Percentiles rank a stretch among this genome's conserved stretches.
These are phyloP conservation scores for Bonia amplexicaulis DNA, from an alignment of 176 grass and related monocot genomes.

Conservation along the genomic window DNA sequence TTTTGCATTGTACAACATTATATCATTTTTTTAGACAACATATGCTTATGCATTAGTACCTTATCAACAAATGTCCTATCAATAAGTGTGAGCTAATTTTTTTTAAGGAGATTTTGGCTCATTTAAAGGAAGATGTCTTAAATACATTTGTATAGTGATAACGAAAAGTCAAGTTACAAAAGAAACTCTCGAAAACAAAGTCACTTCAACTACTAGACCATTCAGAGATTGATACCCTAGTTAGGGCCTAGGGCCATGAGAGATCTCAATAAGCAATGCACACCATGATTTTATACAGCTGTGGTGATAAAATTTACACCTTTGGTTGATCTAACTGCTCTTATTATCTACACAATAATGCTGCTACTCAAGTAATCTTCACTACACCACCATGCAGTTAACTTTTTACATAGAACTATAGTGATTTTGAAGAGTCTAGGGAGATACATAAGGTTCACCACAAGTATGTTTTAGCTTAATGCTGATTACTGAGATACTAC, in stretches of 20 bases:
- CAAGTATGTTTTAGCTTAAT: not conserved
- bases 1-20: not conserved
- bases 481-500: not conserved
- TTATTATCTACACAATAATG: conserved; percentile 5
- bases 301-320: conserved; percentile 18
- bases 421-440: not conserved
- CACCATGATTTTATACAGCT: not conserved
- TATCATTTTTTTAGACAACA: not conserved
- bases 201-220: conserved; percentile 3
- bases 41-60: not conserved
- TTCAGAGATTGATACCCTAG: not conserved
- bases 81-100: not conserved
- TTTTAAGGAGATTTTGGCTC: not conserved
- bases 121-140: not conserved
- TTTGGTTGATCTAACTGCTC: conserved; percentile 11
- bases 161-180: not conserved
- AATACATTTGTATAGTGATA: not conserved
- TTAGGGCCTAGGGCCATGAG: not conserved
- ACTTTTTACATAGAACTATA: not conserved
- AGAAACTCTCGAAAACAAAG: not conserved
- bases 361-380: conserved; percentile 10
- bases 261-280: conserved; percentile 12
- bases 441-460: not conserved
- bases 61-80: not conserved
- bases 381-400: not conserved